Conservation (phyloP, 495 filamentous ascomycete species). For the Penicillium ochrochloron region DNA sequence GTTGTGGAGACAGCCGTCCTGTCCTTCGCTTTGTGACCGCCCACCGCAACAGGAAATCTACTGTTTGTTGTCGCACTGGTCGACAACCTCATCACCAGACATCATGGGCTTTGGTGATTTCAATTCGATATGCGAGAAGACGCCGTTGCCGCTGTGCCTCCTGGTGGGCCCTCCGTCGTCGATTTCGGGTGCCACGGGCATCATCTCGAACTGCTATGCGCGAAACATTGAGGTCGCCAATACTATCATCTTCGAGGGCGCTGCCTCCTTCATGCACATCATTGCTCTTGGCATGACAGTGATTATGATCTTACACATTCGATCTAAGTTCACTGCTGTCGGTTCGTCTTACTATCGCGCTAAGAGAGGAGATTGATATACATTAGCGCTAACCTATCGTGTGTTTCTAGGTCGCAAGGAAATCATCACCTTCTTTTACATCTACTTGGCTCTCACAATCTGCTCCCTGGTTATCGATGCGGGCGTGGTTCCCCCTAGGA, state of each 20-base stretch:
- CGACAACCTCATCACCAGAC: constrained; percentile 17
- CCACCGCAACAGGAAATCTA: constrained; percentile 26
- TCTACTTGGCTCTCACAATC: constrained; percentile 89
- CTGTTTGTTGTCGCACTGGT: constrained; percentile 27
- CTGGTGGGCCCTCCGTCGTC: constrained; percentile 71
- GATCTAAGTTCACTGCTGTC: constrained; percentile 97
- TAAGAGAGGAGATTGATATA: background rate
- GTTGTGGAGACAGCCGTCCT: constrained; percentile 36
- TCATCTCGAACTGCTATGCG: constrained; percentile 90
- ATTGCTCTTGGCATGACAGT: constrained; percentile 88
- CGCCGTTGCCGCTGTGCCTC: constrained; percentile 84
- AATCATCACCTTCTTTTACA: constrained; percentile 96
- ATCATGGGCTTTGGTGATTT: constrained; percentile 93
- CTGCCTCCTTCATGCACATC: constrained; percentile 90
- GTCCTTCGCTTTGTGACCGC: constrained; percentile 29
- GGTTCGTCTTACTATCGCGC: constrained; percentile 63
- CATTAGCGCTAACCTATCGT: background rate
- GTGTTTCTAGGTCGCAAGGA: constrained; percentile 82
- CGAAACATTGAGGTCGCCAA: constrained; percentile 96
- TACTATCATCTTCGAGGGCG: constrained; percentile 96
- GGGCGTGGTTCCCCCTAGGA: constrained; percentile 85
- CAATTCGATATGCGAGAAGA: constrained; percentile 80
- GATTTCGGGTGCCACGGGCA: constrained; percentile 72
- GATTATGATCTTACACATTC: constrained; percentile 95
- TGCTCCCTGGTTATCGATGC: constrained; percentile 90